Evolutionary conservation across 1,284 basidiomycete genomes (phyloP).

Genomic region (Puccinia hordei): DNA sequence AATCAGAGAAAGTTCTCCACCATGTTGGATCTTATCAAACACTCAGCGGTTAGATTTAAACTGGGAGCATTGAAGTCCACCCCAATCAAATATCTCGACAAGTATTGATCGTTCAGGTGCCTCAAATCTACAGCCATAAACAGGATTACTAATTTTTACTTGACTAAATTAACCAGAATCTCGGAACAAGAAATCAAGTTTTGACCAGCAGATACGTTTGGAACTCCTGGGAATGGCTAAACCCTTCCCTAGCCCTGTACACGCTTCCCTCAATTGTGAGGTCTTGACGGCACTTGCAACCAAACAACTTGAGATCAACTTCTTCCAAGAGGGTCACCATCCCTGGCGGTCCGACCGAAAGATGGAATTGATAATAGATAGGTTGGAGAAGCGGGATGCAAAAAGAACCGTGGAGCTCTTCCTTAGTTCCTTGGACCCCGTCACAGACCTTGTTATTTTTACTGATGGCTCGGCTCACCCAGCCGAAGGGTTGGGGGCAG

Average conservation of each 20-base stretch:
- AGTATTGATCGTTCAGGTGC: not conserved
- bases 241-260: not conserved
- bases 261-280: not conserved
- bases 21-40: too few species aligned
- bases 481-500: not conserved
- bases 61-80: not conserved
- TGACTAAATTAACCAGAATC: not conserved
- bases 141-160: not conserved
- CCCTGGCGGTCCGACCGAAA: not conserved
- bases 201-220: not conserved
- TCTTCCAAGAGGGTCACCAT: not conserved
- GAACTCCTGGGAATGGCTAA: not conserved
- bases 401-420: not conserved
- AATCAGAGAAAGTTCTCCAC: not conserved
- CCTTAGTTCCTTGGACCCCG: not conserved
- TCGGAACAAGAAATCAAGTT: not conserved
- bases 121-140: too few species aligned
- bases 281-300: not conserved
- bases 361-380: not conserved
- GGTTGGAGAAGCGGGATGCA: not conserved
- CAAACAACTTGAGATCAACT: not conserved
- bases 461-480: not conserved
- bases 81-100: not conserved
- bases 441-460: not conserved
- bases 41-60: not conserved